These are phyloP conservation scores for Gracilaria gracilis DNA, from an alignment of 23 red algal genomes.

Conservation along the genomic window DNA sequence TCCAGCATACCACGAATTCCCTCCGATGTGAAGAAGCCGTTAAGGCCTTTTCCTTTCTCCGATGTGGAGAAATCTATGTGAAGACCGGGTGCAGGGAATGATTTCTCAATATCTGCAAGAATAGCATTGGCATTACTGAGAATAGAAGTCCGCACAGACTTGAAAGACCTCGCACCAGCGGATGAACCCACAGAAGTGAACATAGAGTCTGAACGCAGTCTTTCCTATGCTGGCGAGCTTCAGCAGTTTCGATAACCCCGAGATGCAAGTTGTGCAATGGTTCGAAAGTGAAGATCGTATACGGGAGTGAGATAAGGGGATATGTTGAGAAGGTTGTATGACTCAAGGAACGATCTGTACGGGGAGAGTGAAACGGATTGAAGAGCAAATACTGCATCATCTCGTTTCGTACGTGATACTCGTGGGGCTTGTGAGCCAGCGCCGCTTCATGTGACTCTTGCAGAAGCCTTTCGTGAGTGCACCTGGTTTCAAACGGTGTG, in stretches of 20 bases:
- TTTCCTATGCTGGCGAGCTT: conserved; percentile 6
- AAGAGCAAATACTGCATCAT: not conserved
- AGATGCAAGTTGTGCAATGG: conserved; percentile 8
- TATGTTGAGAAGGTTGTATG: conserved; percentile 1
- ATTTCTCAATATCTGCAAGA: not conserved
- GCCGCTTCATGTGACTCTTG: not conserved
- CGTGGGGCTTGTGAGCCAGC: not conserved
- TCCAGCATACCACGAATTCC: conserved; percentile 25
- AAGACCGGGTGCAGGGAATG: not conserved
- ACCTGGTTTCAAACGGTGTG: not conserved
- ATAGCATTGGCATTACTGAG: not conserved
- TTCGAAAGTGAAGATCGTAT: conserved; percentile 42
- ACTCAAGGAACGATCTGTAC: not conserved
- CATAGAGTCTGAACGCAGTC: not conserved
- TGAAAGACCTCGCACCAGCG: not conserved
- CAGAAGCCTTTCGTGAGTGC: not conserved
- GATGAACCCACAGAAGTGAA: not conserved
- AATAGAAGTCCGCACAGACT: not conserved
- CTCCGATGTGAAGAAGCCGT: conserved; percentile 24
- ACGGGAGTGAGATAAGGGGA: conserved; percentile 9
- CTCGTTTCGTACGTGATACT: not conserved
- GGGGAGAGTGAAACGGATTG: not conserved
- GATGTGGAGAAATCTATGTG: conserved; percentile 38
- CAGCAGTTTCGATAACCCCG: conserved; percentile 2
- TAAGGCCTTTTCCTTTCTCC: not conserved